A percentile compares a stretch with the other conserved stretches of the same genome.
Evolutionary conservation across 2,329 filamentous ascomycete genomes (phyloP).

Genomic region (Apiospora sp.): DNA sequence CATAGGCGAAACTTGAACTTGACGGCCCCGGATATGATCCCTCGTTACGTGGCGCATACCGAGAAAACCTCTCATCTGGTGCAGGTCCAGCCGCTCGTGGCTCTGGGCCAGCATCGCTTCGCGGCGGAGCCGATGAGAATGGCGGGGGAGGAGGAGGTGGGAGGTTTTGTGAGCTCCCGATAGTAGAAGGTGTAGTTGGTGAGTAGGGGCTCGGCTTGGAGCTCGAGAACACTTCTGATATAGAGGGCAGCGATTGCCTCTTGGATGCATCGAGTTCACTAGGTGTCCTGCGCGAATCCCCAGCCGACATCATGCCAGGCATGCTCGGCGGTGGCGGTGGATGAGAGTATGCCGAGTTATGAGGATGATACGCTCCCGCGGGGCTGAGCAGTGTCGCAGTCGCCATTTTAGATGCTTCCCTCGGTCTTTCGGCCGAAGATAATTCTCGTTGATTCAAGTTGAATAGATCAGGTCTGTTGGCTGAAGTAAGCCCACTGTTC

Average conservation of each 20-base stretch:
- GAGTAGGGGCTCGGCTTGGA: constrained; percentile 40
- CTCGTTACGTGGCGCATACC: constrained; percentile 39
- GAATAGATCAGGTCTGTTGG: constrained; percentile 41
- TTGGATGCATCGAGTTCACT: constrained; percentile 39
- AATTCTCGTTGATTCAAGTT: constrained; percentile 36
- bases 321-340: constrained; percentile 36
- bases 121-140: constrained; percentile 36
- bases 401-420: constrained; percentile 42
- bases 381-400: constrained; percentile 45
- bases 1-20: constrained; percentile 37
- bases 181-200: constrained; percentile 39
- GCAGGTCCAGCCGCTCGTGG: constrained; percentile 36
- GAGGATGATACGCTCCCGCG: constrained; percentile 39
- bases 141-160: constrained; percentile 36
- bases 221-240: constrained; percentile 44
- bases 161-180: constrained; percentile 37
- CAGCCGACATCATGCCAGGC: constrained; percentile 38
- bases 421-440: constrained; percentile 34
- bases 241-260: constrained; percentile 44
- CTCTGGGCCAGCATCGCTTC: constrained; percentile 37
- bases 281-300: constrained; percentile 39
- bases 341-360: constrained; percentile 33
- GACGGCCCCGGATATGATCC: constrained; percentile 37
- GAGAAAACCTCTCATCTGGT: constrained; percentile 42
- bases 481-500: constrained; percentile 42